Percentiles rank a stretch among this genome's conserved stretches.
These are phyloP conservation scores for Diaporthe batatas DNA, from an alignment of 2,329 filamentous ascomycete genomes.

Conservation along the genomic window DNA sequence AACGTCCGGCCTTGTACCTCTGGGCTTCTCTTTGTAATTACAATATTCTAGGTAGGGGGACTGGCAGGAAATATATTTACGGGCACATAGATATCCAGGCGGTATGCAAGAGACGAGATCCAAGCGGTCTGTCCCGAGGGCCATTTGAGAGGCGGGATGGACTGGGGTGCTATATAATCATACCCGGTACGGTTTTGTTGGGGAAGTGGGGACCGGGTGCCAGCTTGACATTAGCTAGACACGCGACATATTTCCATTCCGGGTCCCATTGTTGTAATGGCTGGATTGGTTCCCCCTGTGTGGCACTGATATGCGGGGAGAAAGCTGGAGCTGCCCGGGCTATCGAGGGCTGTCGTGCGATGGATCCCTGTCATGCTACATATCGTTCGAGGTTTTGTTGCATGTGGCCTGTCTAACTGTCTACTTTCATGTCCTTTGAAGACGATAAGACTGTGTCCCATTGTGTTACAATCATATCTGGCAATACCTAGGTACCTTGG, in stretches of 20 bases:
- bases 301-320: constrained; percentile 33
- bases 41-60: neutral
- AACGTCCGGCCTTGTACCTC: constrained; percentile 14
- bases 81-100: neutral
- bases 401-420: neutral
- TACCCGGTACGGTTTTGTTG: constrained; percentile 37
- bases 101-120: constrained; percentile 10
- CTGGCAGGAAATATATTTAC: neutral
- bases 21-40: neutral
- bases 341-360: constrained; percentile 16
- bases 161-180: constrained; percentile 18
- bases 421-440: neutral
- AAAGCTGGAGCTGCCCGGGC: constrained; percentile 15
- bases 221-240: constrained; percentile 34
- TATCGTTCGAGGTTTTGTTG: constrained; percentile 4
- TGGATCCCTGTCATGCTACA: constrained; percentile 9
- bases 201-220: constrained; percentile 21
- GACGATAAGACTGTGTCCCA: neutral
- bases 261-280: constrained; percentile 12
- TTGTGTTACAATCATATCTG: neutral
- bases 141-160: neutral
- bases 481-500: neutral
- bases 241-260: constrained; percentile 41
- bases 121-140: constrained; percentile 6
- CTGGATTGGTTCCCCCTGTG: constrained; percentile 26